Conservation (phyloP, 352 stramenopile genomes). For the Phytophthora pistaciae region DNA sequence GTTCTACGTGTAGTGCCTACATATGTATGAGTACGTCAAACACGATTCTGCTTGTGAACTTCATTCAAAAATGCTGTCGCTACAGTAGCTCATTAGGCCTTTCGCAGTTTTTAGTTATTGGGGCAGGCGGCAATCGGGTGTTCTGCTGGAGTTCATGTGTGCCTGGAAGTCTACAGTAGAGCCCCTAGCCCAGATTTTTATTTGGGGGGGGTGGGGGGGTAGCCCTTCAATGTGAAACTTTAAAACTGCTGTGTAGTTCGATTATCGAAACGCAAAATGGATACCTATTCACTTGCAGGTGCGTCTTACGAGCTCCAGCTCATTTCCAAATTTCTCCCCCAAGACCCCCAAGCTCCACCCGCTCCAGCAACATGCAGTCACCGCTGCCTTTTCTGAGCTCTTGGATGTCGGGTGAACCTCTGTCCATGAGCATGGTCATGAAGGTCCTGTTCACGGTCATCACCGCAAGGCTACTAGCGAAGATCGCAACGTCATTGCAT, state of each 20-base stretch:
- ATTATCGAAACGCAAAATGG: not conserved
- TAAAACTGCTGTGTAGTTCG: not conserved
- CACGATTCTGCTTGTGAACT: not conserved
- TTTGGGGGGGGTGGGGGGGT: no score
- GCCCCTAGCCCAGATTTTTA: not conserved
- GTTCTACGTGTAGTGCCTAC: no score
- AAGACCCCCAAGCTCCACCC: not conserved
- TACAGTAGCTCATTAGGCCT: no score
- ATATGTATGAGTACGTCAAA: no score
- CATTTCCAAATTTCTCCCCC: not conserved
- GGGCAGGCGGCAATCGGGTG: no score
- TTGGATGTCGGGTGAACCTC: not conserved
- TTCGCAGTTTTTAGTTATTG: not conserved
- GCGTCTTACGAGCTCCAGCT: not conserved
- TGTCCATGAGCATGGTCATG: not conserved
- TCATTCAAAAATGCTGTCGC: not conserved
- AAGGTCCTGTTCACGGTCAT: constrained; percentile 23
- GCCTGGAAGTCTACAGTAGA: not conserved
- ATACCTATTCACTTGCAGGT: not conserved
- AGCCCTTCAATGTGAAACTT: not conserved
- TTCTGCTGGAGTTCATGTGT: not conserved
- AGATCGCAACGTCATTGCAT: constrained; percentile 29
- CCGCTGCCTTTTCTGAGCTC: not conserved
- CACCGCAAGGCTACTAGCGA: constrained; percentile 13
- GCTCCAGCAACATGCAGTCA: not conserved